Base-by-base conservation (phyloP, 495 filamentous ascomycete species). In the Neurospora sp. region DNA sequence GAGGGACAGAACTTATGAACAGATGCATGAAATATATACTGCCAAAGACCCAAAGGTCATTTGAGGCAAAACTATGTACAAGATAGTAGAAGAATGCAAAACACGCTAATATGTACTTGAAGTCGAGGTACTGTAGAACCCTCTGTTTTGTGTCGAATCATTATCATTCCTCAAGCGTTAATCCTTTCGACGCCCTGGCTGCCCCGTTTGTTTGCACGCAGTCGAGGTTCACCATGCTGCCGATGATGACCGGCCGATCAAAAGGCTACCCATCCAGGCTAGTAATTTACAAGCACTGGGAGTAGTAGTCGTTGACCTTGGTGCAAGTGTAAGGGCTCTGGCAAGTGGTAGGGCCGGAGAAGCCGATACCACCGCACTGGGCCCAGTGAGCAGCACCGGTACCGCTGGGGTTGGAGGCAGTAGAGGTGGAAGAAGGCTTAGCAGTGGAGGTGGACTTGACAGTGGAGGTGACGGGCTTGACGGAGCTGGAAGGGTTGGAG, bases 361-460 rank as follows among this genome's bases (percentile, higher is more conserved):
- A 87, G 60, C 84, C 85, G 39, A 77, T 77, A 18, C 86, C 86
- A 38, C 85, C 86, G 74, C 86, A 88, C 76, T 87, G 86, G 11
- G 41, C 75, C 74, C 74, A 80, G 74, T 75, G 77, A 38, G 70
- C 74, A 42, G 76, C 75, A 18, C 75, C 75, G 38, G 73, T 78
- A 72, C 73, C 39, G 16, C 77, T 69, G 41, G 71, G 46, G 35
- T 40, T 71, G 49, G 75, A 76, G 4, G 54, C 54, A 66, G 54
- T 71, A 54, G 77, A 49, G 40, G 66, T 66, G 31, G 76, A 76
- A 66, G 74, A 69, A 39, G 75, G 31, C 4, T 71, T 35, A n/a
- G 69, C 18, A 23, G 73, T 8, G 46, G 44, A 62, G 70, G 74
- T 75, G 73, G 72, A 70, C 49, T 75, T 75, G 72, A 39, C 20